These are phyloP conservation scores for Elaeagnus macrophylla DNA, from an alignment of 306 rosid genomes.

Conservation along the genomic window DNA sequence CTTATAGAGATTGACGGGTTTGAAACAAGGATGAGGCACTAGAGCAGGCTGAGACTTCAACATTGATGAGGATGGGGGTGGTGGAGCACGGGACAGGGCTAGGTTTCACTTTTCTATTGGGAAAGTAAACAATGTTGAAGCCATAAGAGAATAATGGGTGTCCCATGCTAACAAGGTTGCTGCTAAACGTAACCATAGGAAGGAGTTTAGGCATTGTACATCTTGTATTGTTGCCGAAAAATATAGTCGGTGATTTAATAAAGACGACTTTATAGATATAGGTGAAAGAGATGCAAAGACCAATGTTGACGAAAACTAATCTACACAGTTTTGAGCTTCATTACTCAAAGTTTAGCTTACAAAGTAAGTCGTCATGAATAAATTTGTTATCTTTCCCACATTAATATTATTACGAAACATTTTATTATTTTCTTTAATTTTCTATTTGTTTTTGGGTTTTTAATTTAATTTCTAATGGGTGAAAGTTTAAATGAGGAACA, in stretches of 20 bases:
- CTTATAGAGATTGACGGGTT: too few relatives aligned
- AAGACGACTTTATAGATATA: conserved; percentile 35
- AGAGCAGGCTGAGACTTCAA: too few relatives aligned
- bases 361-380: conserved; percentile 21
- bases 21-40: too few relatives aligned
- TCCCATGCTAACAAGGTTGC: conserved; percentile 30
- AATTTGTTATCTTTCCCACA: too few relatives aligned
- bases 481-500: conserved; percentile 49
- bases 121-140: background rate
- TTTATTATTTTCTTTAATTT: too few relatives aligned
- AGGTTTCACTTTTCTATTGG: conserved; percentile 21
- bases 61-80: too few relatives aligned
- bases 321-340: conserved; percentile 46
- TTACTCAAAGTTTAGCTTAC: conserved; percentile 55
- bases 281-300: conserved; percentile 44
- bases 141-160: conserved; percentile 2
- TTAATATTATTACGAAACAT: background rate
- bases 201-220: conserved; percentile 50
- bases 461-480: background rate
- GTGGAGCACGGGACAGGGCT: conserved; percentile 18
- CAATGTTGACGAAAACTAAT: conserved; percentile 30
- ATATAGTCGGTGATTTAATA: conserved; percentile 34
- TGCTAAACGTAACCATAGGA: conserved; percentile 46
- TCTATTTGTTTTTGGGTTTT: background rate
- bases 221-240: conserved; percentile 35